Conservation (phyloP, 2,329 filamentous ascomycete genomes). For the Sclerotinia nivalis region DNA sequence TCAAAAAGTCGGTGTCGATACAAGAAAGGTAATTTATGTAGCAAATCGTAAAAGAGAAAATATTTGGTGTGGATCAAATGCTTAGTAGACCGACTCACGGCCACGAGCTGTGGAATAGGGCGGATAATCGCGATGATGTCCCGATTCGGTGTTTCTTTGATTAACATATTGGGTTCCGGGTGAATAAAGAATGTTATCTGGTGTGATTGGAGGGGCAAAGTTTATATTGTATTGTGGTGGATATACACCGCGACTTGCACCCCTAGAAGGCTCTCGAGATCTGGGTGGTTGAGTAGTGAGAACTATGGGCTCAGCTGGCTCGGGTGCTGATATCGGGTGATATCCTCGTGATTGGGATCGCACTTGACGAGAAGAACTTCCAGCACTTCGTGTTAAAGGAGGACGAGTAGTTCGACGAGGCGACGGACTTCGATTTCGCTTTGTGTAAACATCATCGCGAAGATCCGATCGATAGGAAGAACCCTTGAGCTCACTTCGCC, state of each 20-base stretch:
- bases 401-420: slow-evolving; percentile 31
- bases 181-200: slow-evolving; percentile 5
- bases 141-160: slow-evolving; percentile 15
- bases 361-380: slow-evolving; percentile 23
- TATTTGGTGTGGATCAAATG: not conserved
- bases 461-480: slow-evolving; percentile 30
- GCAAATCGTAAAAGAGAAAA: slow-evolving; percentile 10
- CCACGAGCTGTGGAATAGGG: not conserved
- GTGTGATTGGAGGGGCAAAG: slow-evolving; percentile 10
- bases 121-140: slow-evolving; percentile 18
- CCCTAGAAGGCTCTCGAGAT: slow-evolving; percentile 28
- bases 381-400: slow-evolving; percentile 23
- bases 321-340: slow-evolving; percentile 26
- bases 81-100: not conserved
- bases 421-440: slow-evolving; percentile 34
- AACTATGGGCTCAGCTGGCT: slow-evolving; percentile 27
- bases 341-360: slow-evolving; percentile 28
- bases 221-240: slow-evolving; percentile 7
- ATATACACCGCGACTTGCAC: slow-evolving; percentile 17
- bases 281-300: slow-evolving; percentile 29
- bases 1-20: slow-evolving; percentile 21
- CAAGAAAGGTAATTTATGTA: slow-evolving; percentile 24
- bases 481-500: slow-evolving; percentile 26
- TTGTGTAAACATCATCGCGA: slow-evolving; percentile 27
- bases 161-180: slow-evolving; percentile 2